phyloP scores from a whole-genome alignment of 2,329 filamentous ascomycete genomes.

The Venturia carpophila region DNA sequence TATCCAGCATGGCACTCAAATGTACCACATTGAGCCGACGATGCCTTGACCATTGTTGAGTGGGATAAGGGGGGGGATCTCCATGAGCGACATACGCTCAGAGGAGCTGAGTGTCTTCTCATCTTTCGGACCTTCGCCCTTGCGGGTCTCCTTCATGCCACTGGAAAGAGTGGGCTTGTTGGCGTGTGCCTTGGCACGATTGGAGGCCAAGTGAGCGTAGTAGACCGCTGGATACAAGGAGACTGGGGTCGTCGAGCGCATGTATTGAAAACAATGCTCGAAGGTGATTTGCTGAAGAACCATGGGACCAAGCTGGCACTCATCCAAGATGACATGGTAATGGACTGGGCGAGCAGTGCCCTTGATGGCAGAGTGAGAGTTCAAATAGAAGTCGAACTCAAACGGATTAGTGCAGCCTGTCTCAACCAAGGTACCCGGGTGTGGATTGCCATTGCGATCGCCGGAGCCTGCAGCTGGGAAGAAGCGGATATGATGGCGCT shows the following conservation, averaged over 20 bases:
- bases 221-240: slow-evolving; percentile 85
- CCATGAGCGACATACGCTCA: slow-evolving; percentile 24
- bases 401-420: slow-evolving; percentile 82
- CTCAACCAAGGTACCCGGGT: slow-evolving; percentile 84
- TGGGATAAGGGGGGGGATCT: slow-evolving; percentile 34
- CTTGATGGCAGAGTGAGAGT: slow-evolving; percentile 73
- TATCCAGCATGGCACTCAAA: slow-evolving; percentile 27
- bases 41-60: slow-evolving; percentile 36
- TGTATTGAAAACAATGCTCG: slow-evolving; percentile 89
- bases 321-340: slow-evolving; percentile 83
- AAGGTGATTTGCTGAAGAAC: slow-evolving; percentile 84
- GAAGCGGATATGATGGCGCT: slow-evolving; percentile 89
- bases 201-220: slow-evolving; percentile 85
- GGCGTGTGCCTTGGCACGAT: slow-evolving; percentile 71
- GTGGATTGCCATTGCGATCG: slow-evolving; percentile 72
- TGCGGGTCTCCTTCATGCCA: slow-evolving; percentile 20
- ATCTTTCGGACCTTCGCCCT: slow-evolving; percentile 4
- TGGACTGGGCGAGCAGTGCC: slow-evolving; percentile 88
- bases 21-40: slow-evolving; percentile 43
- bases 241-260: slow-evolving; percentile 84
- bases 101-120: slow-evolving; percentile 26
- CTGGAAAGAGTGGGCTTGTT: slow-evolving; percentile 29
- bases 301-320: slow-evolving; percentile 58
- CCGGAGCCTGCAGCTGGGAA: slow-evolving; percentile 58
- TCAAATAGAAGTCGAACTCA: slow-evolving; percentile 80